Percentiles rank a stretch among this genome's conserved stretches.
These are phyloP conservation scores for Solanum chilense DNA, from an alignment of 257 asterid genomes.

Conservation along the genomic window DNA sequence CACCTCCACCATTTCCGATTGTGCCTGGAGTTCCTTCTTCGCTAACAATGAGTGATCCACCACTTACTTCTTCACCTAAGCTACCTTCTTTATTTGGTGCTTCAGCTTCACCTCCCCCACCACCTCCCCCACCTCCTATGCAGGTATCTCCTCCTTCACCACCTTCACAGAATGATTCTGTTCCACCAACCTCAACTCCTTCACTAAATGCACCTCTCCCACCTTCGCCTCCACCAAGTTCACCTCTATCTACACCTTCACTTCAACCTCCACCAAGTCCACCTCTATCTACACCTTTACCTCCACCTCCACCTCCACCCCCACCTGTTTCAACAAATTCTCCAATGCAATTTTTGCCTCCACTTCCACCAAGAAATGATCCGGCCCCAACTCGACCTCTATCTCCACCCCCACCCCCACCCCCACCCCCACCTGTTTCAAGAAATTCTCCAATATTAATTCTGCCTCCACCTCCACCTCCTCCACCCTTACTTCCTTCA, in stretches of 20 bases:
- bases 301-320: neutral
- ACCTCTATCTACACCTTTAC: constrained; percentile 35
- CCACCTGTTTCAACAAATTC: neutral
- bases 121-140: constrained; percentile 15
- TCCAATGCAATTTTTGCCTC: neutral
- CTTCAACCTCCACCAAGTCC: neutral
- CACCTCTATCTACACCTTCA: neutral
- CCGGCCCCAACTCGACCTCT: constrained; percentile 46
- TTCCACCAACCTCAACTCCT: constrained; percentile 25
- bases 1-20: constrained; percentile 6
- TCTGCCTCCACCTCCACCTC: neutral
- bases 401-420: neutral
- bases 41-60: neutral
- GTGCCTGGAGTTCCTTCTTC: neutral
- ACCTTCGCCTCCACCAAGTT: constrained; percentile 32
- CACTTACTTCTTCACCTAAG: constrained; percentile 22
- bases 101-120: neutral
- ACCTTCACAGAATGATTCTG: neutral
- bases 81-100: constrained; percentile 7
- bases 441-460: neutral
- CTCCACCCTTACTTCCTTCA: neutral
- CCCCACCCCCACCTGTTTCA: neutral
- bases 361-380: constrained; percentile 7
- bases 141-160: constrained; percentile 11
- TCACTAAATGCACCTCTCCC: constrained; percentile 24